These are phyloP conservation scores for Aspergillus avenaceus DNA, from an alignment of 495 filamentous ascomycete genomes.

Conservation along the genomic window DNA sequence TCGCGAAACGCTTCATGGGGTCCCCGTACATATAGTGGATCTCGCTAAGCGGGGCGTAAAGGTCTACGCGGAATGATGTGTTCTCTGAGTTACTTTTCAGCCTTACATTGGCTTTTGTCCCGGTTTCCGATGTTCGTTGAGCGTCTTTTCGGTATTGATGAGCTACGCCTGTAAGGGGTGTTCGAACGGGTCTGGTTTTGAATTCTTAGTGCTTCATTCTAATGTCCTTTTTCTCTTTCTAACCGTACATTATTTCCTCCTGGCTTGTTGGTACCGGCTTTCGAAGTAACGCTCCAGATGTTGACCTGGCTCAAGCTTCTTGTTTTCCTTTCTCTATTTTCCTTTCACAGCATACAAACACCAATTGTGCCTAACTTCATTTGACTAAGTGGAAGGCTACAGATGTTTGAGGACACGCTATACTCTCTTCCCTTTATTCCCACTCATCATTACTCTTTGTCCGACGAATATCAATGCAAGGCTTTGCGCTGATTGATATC, in stretches of 20 bases:
- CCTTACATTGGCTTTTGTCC: conserved; percentile 12
- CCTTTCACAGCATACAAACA: not conserved
- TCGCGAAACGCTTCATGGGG: conserved; percentile 32
- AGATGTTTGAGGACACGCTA: not conserved
- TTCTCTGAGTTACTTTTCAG: conserved; percentile 4
- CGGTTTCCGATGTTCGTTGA: conserved; percentile 21
- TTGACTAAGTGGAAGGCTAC: not conserved
- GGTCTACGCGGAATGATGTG: conserved; percentile 1
- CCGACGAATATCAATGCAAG: not conserved
- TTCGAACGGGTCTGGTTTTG: conserved; percentile 14
- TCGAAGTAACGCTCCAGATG: conserved; percentile 10
- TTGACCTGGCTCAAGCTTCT: conserved; percentile 1
- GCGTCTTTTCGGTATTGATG: conserved; percentile 24
- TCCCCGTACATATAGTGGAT: conserved; percentile 18
- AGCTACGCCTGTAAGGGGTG: conserved; percentile 20
- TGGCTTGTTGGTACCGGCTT: conserved; percentile 10
- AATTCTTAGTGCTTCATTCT: conserved; percentile 20
- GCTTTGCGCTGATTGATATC: not conserved
- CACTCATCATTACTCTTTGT: conserved; percentile 3
- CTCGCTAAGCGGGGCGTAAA: conserved; percentile 13
- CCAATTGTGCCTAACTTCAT: not conserved
- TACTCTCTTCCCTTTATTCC: conserved; percentile 5
- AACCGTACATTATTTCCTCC: conserved; percentile 19
- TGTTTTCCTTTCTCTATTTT: not conserved
- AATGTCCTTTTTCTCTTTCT: conserved; percentile 13